A percentile compares a stretch with the other conserved stretches of the same genome.
These are phyloP conservation scores for Seminavis robusta DNA, from an alignment of 108 stramenopile species.

Conservation along the genomic window DNA sequence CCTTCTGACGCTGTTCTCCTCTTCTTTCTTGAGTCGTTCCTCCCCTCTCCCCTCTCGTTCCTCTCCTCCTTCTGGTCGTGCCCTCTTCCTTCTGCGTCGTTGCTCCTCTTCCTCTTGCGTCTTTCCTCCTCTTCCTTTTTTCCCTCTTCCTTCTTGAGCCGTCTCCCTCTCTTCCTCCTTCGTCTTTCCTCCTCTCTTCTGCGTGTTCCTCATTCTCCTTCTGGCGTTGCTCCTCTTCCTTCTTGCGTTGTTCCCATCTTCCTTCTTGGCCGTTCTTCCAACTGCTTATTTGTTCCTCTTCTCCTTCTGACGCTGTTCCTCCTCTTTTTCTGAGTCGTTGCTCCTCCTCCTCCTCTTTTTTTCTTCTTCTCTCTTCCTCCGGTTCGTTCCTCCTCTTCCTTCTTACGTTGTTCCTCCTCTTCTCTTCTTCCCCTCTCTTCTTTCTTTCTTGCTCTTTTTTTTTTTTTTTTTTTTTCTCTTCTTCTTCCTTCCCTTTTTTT, in stretches of 20 bases:
- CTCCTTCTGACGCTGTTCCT: neutral
- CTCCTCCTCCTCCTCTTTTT: neutral
- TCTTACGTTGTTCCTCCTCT: neutral
- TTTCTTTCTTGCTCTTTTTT: neutral
- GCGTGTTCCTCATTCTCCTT: neutral
- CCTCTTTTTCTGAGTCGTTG: neutral
- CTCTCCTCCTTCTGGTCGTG: neutral
- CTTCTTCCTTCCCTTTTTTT: no score
- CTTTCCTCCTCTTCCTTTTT: neutral
- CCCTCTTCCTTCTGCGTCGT: neutral
- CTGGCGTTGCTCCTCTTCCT: neutral
- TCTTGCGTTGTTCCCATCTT: neutral
- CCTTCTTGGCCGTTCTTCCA: neutral
- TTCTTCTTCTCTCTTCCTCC: neutral
- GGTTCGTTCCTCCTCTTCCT: neutral
- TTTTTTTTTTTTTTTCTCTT: neutral
- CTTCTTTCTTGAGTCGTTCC: neutral
- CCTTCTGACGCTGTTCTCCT: neutral
- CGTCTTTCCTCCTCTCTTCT: neutral
- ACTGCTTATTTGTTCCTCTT: neutral
- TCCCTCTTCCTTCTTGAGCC: neutral
- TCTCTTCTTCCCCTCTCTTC: neutral
- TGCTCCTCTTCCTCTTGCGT: neutral
- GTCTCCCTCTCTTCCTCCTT: neutral
- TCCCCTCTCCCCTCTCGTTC: neutral